These are phyloP conservation scores for Talaromyces amestolkiae DNA, from an alignment of 2,329 filamentous ascomycete genomes.

Conservation along the genomic window DNA sequence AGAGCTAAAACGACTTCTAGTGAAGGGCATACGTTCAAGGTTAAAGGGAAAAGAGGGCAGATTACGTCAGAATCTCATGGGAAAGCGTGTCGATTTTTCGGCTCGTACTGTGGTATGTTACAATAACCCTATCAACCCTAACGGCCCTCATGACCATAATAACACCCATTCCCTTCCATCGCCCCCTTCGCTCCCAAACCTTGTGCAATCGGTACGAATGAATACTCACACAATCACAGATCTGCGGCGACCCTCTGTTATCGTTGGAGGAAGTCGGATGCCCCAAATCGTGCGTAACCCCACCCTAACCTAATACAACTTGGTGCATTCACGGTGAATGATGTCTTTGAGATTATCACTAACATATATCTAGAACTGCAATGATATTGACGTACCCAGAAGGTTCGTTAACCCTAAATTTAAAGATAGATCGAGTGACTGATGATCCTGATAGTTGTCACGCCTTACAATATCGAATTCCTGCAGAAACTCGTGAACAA, in stretches of 20 bases:
- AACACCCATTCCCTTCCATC: background rate
- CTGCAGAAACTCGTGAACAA: slow-evolving; percentile 86
- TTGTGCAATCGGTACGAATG: background rate
- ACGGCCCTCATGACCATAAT: too few species aligned
- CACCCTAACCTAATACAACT: too few species aligned
- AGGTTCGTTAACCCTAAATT: slow-evolving; percentile 15
- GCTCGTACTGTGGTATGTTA: slow-evolving; percentile 96
- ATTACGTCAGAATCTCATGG: slow-evolving; percentile 98
- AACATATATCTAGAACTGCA: slow-evolving; percentile 58
- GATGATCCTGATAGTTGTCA: slow-evolving; percentile 61
- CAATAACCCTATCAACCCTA: background rate
- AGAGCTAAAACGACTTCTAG: slow-evolving; percentile 49
- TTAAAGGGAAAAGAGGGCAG: slow-evolving; percentile 99
- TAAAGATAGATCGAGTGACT: too few species aligned
- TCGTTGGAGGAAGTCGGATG: slow-evolving; percentile 89
- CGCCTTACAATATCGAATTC: slow-evolving; percentile 94
- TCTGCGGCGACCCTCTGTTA: slow-evolving; percentile 72
- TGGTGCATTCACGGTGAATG: too few species aligned
- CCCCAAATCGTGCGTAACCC: background rate
- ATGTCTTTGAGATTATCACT: background rate
- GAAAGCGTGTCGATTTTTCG: slow-evolving; percentile 98
- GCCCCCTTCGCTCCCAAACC: background rate
- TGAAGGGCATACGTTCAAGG: slow-evolving; percentile 94
- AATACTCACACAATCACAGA: background rate
- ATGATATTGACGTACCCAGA: slow-evolving; percentile 93